phyloP scores from a whole-genome alignment of 768 basidiomycete genomes.

The Boletus huronensis region DNA sequence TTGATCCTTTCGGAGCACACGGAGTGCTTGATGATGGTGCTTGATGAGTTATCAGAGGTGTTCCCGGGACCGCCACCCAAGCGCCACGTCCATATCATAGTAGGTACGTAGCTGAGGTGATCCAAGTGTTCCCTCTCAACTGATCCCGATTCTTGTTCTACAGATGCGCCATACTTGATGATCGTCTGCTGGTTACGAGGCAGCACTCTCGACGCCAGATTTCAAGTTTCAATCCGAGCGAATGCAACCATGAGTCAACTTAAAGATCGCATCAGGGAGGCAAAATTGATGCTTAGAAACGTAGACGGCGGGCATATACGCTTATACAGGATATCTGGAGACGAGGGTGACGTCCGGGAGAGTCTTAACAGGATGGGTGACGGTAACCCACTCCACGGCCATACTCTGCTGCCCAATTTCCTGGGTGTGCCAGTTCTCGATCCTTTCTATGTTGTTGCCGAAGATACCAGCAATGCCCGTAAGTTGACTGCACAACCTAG shows the following conservation, averaged over 20 bases:
- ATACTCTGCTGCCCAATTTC: not conserved
- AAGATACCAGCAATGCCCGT: not conserved
- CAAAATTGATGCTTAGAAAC: not conserved
- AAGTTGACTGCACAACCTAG: too few relatives aligned
- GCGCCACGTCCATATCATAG: too few relatives aligned
- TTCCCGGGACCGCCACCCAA: too few relatives aligned
- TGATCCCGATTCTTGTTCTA: too few relatives aligned
- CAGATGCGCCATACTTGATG: too few relatives aligned
- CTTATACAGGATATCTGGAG: not conserved
- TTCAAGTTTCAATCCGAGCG: constrained; percentile 5
- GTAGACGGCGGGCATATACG: not conserved
- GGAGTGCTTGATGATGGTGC: too few relatives aligned
- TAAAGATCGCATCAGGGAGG: not conserved
- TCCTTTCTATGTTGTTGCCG: not conserved
- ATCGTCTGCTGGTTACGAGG: too few relatives aligned
- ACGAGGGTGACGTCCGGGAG: not conserved
- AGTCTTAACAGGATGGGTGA: not conserved
- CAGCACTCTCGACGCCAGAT: too few relatives aligned
- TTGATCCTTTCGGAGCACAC: too few relatives aligned
- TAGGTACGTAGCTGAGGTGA: too few relatives aligned
- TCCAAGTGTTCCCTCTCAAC: too few relatives aligned
- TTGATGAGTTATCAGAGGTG: too few relatives aligned
- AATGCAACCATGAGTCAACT: not conserved
- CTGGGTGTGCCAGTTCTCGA: not conserved
- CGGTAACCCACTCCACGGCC: not conserved